Evolutionary conservation across 106 monocot species (phyloP).

Genomic region (Phalaenopsis equestris): DNA sequence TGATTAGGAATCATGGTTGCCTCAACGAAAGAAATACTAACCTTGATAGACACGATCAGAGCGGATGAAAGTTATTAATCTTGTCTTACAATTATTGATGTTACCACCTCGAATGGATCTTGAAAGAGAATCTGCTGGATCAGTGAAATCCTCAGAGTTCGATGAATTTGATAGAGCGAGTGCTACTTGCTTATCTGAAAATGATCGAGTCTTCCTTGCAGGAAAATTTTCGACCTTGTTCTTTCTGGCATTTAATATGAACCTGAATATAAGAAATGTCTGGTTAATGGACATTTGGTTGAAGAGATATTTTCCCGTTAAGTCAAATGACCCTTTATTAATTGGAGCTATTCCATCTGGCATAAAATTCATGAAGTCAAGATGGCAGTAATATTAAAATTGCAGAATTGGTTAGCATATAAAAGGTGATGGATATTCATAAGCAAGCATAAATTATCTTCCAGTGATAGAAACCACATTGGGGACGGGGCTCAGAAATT

Average conservation of each 20-base stretch:
- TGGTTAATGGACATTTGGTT: not conserved
- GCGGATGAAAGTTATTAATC: constrained; percentile 37
- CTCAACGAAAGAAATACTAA: constrained; percentile 13
- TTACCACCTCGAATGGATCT: constrained; percentile 58
- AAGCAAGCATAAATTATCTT: too few relatives aligned
- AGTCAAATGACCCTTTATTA: not conserved
- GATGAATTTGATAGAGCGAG: constrained; percentile 25
- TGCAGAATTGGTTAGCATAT: too few relatives aligned
- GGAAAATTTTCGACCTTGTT: constrained; percentile 49
- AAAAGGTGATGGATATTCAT: too few relatives aligned
- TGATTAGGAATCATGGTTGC: not conserved
- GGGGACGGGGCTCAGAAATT: too few relatives aligned
- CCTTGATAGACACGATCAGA: constrained; percentile 44
- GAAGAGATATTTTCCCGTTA: not conserved
- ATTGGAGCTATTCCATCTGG: not conserved
- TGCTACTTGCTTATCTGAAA: constrained; percentile 25
- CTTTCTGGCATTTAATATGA: constrained; percentile 58
- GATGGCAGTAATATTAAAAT: too few relatives aligned
- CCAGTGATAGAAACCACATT: too few relatives aligned
- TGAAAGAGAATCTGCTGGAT: constrained; percentile 46
- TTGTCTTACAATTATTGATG: constrained; percentile 54
- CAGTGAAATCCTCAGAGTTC: constrained; percentile 45
- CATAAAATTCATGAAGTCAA: too few relatives aligned
- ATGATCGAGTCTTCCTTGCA: constrained; percentile 23
- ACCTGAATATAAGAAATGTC: constrained; percentile 23